Evolutionary conservation across 176 grass and related monocot species (phyloP).

Genomic region (Aegilops speltoides): DNA sequence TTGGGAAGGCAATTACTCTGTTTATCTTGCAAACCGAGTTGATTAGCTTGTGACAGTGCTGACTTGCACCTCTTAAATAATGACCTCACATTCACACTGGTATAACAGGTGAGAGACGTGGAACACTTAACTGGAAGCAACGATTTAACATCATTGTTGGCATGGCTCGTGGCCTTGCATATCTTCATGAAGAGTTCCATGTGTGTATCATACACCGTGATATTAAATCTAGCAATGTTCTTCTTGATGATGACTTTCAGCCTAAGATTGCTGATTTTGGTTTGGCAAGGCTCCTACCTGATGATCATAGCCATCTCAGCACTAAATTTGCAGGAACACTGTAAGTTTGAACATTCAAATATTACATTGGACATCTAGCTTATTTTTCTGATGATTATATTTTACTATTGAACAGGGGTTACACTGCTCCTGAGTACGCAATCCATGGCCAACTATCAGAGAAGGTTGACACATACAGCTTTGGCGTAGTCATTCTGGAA

Average conservation of each 20-base stretch:
- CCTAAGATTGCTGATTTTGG: slow-evolving; percentile 85
- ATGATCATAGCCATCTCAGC: slow-evolving; percentile 82
- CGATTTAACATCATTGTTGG: slow-evolving; percentile 76
- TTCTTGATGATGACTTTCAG: slow-evolving; percentile 78
- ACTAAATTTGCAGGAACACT: slow-evolving; percentile 89
- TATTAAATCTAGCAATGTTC: slow-evolving; percentile 77
- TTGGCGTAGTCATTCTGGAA: slow-evolving; percentile 74
- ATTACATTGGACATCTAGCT: background rate
- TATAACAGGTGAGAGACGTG: slow-evolving; percentile 54
- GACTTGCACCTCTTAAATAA: background rate
- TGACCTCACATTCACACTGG: slow-evolving; percentile 3
- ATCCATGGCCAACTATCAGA: slow-evolving; percentile 79
- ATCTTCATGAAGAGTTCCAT: slow-evolving; percentile 86
- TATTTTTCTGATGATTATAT: slow-evolving; percentile 21
- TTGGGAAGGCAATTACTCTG: background rate
- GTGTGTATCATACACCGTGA: slow-evolving; percentile 91
- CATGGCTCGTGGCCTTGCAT: slow-evolving; percentile 77
- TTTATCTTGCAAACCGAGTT: background rate
- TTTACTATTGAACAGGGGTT: slow-evolving; percentile 58
- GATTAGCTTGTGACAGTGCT: slow-evolving; percentile 8
- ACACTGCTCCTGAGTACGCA: slow-evolving; percentile 88
- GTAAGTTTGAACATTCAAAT: slow-evolving; percentile 47
- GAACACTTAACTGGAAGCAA: slow-evolving; percentile 76
- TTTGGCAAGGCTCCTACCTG: slow-evolving; percentile 71
- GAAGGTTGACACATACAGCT: slow-evolving; percentile 87